phyloP scores from a whole-genome alignment of 2,329 filamentous ascomycete genomes.

The Fusarium longipes region DNA sequence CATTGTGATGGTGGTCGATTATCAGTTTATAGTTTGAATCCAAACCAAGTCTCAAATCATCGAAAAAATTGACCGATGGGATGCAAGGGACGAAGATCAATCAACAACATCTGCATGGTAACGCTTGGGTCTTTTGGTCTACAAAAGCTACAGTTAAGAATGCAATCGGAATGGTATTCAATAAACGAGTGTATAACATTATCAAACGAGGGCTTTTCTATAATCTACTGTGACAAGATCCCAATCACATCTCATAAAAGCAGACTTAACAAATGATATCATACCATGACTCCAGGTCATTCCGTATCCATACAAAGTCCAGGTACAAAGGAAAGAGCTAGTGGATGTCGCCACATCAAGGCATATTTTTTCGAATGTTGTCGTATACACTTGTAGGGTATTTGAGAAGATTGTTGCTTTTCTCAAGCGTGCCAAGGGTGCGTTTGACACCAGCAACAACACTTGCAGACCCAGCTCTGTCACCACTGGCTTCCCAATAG shows the following conservation, averaged over 20 bases:
- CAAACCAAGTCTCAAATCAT: background rate
- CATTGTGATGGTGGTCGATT: too few species aligned
- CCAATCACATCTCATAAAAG: conserved; percentile 14
- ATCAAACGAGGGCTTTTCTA: conserved; percentile 31
- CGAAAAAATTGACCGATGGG: background rate
- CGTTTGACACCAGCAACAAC: conserved; percentile 66
- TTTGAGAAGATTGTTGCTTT: conserved; percentile 61
- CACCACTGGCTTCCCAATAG: conserved; percentile 86
- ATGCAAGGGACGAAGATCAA: background rate
- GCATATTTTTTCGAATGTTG: conserved; percentile 62
- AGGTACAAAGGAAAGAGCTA: conserved; percentile 9
- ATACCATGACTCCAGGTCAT: conserved; percentile 2
- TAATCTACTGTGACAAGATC: conserved; percentile 20
- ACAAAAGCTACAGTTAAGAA: background rate
- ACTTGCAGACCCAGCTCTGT: conserved; percentile 64
- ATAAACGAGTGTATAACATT: conserved; percentile 2
- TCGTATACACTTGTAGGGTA: conserved; percentile 69
- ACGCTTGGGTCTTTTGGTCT: background rate
- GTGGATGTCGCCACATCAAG: conserved; percentile 11
- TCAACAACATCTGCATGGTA: background rate
- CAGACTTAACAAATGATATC: conserved; percentile 3
- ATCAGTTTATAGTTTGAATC: too few species aligned
- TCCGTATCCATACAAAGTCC: conserved; percentile 11
- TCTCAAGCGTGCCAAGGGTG: conserved; percentile 61
- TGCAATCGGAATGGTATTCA: background rate